Conservation (phyloP, 1,284 basidiomycete genomes). For the Sanghuangporus weigelae region DNA sequence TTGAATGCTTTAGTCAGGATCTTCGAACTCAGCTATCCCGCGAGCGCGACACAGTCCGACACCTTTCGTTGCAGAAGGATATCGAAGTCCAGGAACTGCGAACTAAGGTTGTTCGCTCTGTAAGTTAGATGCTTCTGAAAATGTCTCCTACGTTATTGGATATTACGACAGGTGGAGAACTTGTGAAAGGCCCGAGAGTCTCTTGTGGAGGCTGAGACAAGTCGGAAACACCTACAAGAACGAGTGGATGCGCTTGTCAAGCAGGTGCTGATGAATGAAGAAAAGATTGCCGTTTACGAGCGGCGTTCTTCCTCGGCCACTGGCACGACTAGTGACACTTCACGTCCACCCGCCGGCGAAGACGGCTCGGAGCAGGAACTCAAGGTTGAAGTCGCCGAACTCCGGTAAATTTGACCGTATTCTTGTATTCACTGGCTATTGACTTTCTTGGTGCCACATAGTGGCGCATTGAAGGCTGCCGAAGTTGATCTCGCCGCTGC, state of each 20-base stretch:
- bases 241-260: slow-evolving; percentile 67
- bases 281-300: slow-evolving; percentile 86
- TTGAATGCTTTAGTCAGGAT: slow-evolving; percentile 50
- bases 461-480: slow-evolving; percentile 69
- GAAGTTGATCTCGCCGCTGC: slow-evolving; percentile 71
- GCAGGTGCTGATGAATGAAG: slow-evolving; percentile 71
- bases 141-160: background rate
- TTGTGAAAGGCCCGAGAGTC: slow-evolving; percentile 68
- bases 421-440: background rate
- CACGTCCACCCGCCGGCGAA: slow-evolving; percentile 33
- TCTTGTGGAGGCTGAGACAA: slow-evolving; percentile 73
- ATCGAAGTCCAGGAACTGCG: slow-evolving; percentile 78
- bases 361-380: slow-evolving; percentile 72
- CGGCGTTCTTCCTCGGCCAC: slow-evolving; percentile 44
- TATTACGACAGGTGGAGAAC: slow-evolving; percentile 47
- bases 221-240: slow-evolving; percentile 74
- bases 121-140: slow-evolving; percentile 31
- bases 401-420: slow-evolving; percentile 48
- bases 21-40: slow-evolving; percentile 69
- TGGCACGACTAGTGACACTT: slow-evolving; percentile 22
- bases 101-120: slow-evolving; percentile 64
- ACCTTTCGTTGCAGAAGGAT: slow-evolving; percentile 71
- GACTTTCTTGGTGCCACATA: slow-evolving; percentile 26
- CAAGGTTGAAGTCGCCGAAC: slow-evolving; percentile 79
- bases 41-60: slow-evolving; percentile 73